A percentile compares a stretch with the other conserved stretches of the same genome.
Evolutionary conservation across 2,329 filamentous ascomycete species (phyloP).

Genomic region (Nemania bipapillata): DNA sequence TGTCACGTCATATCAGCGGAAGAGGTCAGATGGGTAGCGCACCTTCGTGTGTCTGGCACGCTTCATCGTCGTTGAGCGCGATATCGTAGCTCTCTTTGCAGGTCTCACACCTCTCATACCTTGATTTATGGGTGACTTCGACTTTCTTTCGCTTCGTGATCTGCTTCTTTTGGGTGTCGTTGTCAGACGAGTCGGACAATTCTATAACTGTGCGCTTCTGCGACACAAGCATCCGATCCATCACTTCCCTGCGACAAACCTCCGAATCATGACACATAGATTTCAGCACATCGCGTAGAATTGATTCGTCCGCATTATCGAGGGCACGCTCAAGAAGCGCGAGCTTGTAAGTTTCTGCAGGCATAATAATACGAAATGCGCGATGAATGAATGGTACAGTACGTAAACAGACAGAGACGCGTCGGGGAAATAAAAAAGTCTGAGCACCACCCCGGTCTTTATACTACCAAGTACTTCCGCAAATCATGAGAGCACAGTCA

Average conservation of each 20-base stretch:
- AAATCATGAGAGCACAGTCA: neutral
- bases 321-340: conserved; percentile 21
- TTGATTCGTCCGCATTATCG: conserved; percentile 21
- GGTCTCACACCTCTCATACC: conserved; percentile 28
- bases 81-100: conserved; percentile 31
- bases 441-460: neutral
- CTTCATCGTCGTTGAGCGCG: conserved; percentile 30
- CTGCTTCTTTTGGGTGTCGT: conserved; percentile 3
- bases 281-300: conserved; percentile 22
- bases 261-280: conserved; percentile 33
- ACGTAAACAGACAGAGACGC: conserved; percentile 1
- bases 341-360: neutral
- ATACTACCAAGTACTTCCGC: neutral
- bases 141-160: conserved; percentile 21
- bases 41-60: conserved; percentile 29
- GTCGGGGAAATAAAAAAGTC: neutral
- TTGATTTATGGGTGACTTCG: neutral
- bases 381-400: neutral
- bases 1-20: neutral
- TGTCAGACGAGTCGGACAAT: conserved; percentile 27
- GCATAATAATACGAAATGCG: neutral
- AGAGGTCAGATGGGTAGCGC: neutral
- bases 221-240: conserved; percentile 20
- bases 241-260: conserved; percentile 24
- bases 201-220: conserved; percentile 24